Evolutionary conservation across 2,329 filamentous ascomycete species (phyloP), one percentile per base, ranked within the genome.

Genomic region (Botrytis aclada): DNA sequence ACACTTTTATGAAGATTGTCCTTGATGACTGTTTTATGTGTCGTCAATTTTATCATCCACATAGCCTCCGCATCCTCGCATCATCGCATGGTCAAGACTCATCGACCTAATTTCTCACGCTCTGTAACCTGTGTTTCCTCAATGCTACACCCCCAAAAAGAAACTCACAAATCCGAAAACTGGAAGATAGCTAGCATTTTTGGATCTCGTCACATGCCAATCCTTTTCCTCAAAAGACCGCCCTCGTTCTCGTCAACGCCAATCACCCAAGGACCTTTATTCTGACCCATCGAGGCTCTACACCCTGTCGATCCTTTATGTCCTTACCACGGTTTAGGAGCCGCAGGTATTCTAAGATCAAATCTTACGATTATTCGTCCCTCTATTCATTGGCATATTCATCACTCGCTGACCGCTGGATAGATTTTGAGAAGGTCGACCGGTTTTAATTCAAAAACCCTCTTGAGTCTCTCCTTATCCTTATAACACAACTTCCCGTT

Each of bases 401-500:
- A 37, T 18, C n/a, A 34, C 18, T 51, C 32, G 20, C 32, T 16
- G 16, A 4, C 12, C 7, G 29, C 39, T 22, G 60, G 14, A 62
- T 45, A 32, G 20, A 54, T 14, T 12, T 25, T 18, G 34, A 51
- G 25, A n/a, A 47, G 37, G 1, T 29, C 25, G 34, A 67, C 61
- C 47, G 39, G 62, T 32, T 69, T 61, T 18, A 72, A 9, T 25
- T 43, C 25, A 34, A 72, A 72, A n/a, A 69, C 70, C 22, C 29
- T 72, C 51, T 32, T 29, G 32, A 70, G 32, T 16, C 43, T 39
- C 41, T 54, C 32, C 9, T 32, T 9, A 16, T 56, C 66, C 58
- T 63, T 45, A 41, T 70, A 73, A 47, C 72, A 64, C 45, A 74
- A 66, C 3, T n/a, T 29, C 1, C 72, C 74, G 69, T 75, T 70